Evolutionary conservation across 169 alveolate species (phyloP).

Genomic region (Amoebophrya sp.): DNA sequence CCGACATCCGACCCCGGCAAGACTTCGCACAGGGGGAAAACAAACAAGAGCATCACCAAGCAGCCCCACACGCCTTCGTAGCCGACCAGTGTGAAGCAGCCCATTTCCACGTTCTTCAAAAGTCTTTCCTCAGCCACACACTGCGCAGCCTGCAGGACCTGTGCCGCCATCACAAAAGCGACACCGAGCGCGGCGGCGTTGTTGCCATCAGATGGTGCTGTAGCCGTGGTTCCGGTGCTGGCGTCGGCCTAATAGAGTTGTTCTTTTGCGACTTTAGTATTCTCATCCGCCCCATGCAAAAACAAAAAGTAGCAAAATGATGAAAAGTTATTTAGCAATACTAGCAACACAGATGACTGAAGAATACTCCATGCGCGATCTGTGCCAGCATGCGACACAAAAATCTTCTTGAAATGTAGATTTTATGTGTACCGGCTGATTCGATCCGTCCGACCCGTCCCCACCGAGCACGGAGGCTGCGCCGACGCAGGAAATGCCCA

Average conservation of each 20-base stretch:
- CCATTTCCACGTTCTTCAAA: neutral
- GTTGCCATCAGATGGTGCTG: neutral
- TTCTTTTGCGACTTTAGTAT: no score
- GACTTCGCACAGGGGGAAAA: neutral
- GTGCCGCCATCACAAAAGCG: slow-evolving; percentile 25
- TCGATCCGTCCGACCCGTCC: no score
- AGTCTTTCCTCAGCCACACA: slow-evolving; percentile 30
- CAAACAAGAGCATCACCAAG: neutral
- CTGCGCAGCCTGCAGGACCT: slow-evolving; percentile 21
- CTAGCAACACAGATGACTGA: no score
- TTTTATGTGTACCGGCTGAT: no score
- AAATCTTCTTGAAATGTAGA: no score
- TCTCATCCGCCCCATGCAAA: no score
- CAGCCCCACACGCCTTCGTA: slow-evolving; percentile 29
- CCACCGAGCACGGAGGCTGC: slow-evolving; percentile 2
- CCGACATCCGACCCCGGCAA: slow-evolving; percentile 20
- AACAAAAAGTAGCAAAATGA: no score
- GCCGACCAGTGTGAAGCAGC: neutral
- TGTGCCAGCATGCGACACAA: no score
- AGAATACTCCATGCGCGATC: no score
- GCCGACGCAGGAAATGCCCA: slow-evolving; percentile 31
- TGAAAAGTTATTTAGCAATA: no score
- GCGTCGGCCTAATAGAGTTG: no score
- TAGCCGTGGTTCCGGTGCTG: no score
- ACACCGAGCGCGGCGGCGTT: neutral